Evolutionary conservation across 371 early-diverging fungal genomes (phyloP).

Genomic region (Capillidium heterosporum): DNA sequence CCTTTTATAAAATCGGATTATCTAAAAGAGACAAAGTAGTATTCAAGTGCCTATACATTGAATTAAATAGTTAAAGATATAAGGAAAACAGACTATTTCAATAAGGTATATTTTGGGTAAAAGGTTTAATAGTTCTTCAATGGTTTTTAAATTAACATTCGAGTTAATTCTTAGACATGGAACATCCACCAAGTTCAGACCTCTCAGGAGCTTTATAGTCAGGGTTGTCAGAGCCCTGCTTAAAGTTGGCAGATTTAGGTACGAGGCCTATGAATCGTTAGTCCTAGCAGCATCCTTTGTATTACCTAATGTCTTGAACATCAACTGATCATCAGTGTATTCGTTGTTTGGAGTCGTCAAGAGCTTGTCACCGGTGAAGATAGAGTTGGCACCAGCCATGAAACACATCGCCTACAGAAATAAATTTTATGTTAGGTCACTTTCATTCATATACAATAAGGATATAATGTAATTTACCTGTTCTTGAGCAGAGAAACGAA

Average conservation of each 20-base stretch:
- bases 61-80: too few species aligned
- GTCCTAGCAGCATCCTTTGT: background rate
- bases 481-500: conserved; percentile 52
- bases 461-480: conserved; percentile 22
- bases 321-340: conserved; percentile 44
- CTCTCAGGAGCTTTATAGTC: conserved; percentile 3
- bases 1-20: too few species aligned
- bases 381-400: conserved; percentile 74
- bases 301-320: conserved; percentile 41
- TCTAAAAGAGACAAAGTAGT: too few species aligned
- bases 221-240: conserved; percentile 21
- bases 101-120: too few species aligned
- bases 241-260: conserved; percentile 48
- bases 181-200: too few species aligned
- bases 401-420: conserved; percentile 39
- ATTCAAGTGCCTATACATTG: too few species aligned
- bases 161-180: too few species aligned
- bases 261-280: conserved; percentile 23
- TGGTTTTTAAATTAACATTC: too few species aligned
- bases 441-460: background rate
- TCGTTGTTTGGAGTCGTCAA: conserved; percentile 75
- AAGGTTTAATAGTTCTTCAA: too few species aligned
- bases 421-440: background rate
- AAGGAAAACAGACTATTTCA: too few species aligned
- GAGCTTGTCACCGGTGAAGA: conserved; percentile 73